A percentile compares a stretch with the other conserved stretches of the same genome.
Evolutionary conservation across 2,329 filamentous ascomycete species (phyloP).

Genomic region (Aspergillus sp.): DNA sequence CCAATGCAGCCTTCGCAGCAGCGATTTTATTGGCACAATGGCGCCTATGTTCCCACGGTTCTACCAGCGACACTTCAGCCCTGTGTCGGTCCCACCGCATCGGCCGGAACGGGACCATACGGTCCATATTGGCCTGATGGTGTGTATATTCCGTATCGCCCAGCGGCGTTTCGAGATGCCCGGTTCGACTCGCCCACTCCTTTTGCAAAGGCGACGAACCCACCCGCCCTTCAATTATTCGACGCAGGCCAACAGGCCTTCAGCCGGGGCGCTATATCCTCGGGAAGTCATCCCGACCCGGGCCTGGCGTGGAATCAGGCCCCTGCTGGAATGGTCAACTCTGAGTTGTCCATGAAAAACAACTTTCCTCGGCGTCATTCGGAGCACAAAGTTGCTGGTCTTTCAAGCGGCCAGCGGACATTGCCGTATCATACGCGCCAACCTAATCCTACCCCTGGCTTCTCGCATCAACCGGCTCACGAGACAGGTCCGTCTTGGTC

Average conservation of each 20-base stretch:
- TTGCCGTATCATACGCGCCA: slow-evolving; percentile 31
- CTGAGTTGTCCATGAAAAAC: slow-evolving; percentile 34
- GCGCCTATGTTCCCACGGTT: slow-evolving; percentile 59
- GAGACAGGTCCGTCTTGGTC: slow-evolving; percentile 33
- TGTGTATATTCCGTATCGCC: slow-evolving; percentile 61
- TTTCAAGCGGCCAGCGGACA: slow-evolving; percentile 29
- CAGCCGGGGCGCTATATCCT: slow-evolving; percentile 28
- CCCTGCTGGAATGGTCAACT: slow-evolving; percentile 28
- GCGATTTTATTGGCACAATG: slow-evolving; percentile 46
- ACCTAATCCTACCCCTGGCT: slow-evolving; percentile 22
- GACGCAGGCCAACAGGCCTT: slow-evolving; percentile 33
- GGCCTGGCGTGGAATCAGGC: slow-evolving; percentile 36
- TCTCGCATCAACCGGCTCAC: slow-evolving; percentile 21
- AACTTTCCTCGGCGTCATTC: slow-evolving; percentile 42
- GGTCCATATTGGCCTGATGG: slow-evolving; percentile 66
- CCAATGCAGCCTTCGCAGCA: slow-evolving; percentile 43
- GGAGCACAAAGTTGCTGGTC: slow-evolving; percentile 34
- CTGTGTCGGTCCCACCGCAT: slow-evolving; percentile 59
- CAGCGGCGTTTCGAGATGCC: slow-evolving; percentile 58
- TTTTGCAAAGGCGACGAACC: slow-evolving; percentile 26
- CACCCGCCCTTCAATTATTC: slow-evolving; percentile 28
- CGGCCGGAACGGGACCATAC: slow-evolving; percentile 58
- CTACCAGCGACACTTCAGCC: slow-evolving; percentile 62
- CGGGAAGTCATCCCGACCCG: slow-evolving; percentile 28
- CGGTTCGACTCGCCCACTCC: slow-evolving; percentile 40